Evolutionary conservation across 2,329 filamentous ascomycete genomes (phyloP).

Genomic region (Scedosporium aurantiacum): DNA sequence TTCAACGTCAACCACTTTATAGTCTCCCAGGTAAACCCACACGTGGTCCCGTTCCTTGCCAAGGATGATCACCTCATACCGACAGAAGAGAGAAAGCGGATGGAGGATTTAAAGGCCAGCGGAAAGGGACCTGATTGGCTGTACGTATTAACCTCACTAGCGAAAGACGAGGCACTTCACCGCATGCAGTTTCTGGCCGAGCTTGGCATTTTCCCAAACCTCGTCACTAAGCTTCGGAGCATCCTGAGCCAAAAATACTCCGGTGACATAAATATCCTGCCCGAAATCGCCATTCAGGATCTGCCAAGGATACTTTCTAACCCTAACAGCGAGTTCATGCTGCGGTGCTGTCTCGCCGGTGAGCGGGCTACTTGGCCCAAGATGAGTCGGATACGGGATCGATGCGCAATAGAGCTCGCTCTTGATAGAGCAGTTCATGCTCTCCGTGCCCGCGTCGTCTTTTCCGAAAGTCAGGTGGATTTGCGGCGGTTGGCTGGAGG

Average conservation of each 20-base stretch:
- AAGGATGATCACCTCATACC: constrained; percentile 55
- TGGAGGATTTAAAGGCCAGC: constrained; percentile 11
- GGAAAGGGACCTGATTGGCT: constrained; percentile 46
- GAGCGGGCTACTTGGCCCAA: constrained; percentile 90
- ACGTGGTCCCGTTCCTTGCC: constrained; percentile 75
- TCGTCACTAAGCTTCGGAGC: constrained; percentile 66
- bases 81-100: constrained; percentile 7
- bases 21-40: constrained; percentile 91
- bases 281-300: constrained; percentile 63
- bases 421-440: constrained; percentile 64
- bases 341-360: constrained; percentile 62
- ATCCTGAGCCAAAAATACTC: constrained; percentile 86
- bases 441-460: constrained; percentile 52
- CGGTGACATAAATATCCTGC: constrained; percentile 89
- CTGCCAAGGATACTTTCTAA: constrained; percentile 72
- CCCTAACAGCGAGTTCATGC: constrained; percentile 78
- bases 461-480: constrained; percentile 54
- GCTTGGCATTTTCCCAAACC: constrained; percentile 67
- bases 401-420: constrained; percentile 79
- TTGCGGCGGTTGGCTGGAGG: constrained; percentile 32
- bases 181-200: constrained; percentile 72
- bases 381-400: constrained; percentile 72
- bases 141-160: constrained; percentile 56
- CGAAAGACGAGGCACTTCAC: constrained; percentile 70
- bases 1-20: constrained; percentile 99